These are phyloP conservation scores for Tubosaeta sp. DNA, from an alignment of 768 basidiomycete species.

Conservation along the genomic window DNA sequence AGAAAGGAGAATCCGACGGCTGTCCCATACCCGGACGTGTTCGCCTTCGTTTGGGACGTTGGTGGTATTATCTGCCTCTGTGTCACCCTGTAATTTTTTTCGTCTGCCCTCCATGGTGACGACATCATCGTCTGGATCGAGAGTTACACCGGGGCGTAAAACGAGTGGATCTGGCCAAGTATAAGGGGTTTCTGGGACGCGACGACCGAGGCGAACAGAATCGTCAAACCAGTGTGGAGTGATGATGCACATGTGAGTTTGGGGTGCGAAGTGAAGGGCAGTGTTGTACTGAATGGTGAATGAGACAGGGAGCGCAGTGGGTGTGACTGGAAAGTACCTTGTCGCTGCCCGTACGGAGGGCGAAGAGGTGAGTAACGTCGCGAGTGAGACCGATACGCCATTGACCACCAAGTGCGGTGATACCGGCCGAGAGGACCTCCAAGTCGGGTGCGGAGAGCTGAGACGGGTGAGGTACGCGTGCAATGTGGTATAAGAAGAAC, in stretches of 20 bases:
- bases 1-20: constrained; percentile 58
- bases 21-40: constrained; percentile 52
- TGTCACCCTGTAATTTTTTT: constrained; percentile 24
- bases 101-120: constrained; percentile 17
- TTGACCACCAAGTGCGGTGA: constrained; percentile 76
- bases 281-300: constrained; percentile 34
- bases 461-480: neutral
- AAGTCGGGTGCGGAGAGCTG: constrained; percentile 62
- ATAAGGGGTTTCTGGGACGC: constrained; percentile 52
- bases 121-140: constrained; percentile 13
- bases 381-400: constrained; percentile 72
- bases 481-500: constrained; percentile 9
- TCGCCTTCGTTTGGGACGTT: constrained; percentile 22
- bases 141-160: constrained; percentile 27
- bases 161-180: constrained; percentile 72
- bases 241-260: constrained; percentile 62
- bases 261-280: constrained; percentile 53
- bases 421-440: constrained; percentile 64
- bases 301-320: neutral
- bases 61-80: constrained; percentile 8
- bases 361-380: constrained; percentile 87
- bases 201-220: constrained; percentile 52
- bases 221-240: constrained; percentile 83
- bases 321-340: constrained; percentile 21
- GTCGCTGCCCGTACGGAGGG: constrained; percentile 32